Percentiles rank a stretch among this genome's conserved stretches.
Evolutionary conservation across 352 stramenopile genomes (phyloP).

Genomic region (Phytophthora niederhauseri): DNA sequence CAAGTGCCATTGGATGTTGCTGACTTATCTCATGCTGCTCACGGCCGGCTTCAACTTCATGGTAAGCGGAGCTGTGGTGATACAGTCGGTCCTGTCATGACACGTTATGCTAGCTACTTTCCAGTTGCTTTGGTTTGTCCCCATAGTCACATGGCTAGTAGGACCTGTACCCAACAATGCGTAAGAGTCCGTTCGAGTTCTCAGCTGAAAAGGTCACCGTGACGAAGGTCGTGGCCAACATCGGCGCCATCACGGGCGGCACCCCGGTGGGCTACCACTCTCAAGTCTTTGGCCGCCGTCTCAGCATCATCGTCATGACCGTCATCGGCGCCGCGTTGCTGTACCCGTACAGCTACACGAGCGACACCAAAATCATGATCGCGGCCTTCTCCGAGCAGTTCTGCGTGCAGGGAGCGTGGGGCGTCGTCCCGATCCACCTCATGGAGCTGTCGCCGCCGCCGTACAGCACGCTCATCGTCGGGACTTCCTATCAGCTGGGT

Average conservation of each 20-base stretch:
- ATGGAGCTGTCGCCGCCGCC: constrained; percentile 56
- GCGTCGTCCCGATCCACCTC: constrained; percentile 60
- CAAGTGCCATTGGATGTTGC: constrained; percentile 47
- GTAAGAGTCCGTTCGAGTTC: constrained; percentile 53
- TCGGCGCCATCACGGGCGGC: constrained; percentile 47
- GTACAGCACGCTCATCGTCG: constrained; percentile 53
- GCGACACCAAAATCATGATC: constrained; percentile 31
- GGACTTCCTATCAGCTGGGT: constrained; percentile 56
- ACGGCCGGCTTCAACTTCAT: constrained; percentile 62
- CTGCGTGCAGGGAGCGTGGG: constrained; percentile 54
- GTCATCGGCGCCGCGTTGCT: constrained; percentile 38
- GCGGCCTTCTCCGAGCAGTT: constrained; percentile 56
- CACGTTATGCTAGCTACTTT: constrained; percentile 3
- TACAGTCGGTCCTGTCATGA: too few relatives aligned
- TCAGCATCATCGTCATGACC: constrained; percentile 45
- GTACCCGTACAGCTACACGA: constrained; percentile 57
- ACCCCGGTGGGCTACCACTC: constrained; percentile 58
- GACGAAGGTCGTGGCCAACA: constrained; percentile 50
- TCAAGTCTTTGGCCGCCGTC: constrained; percentile 46
- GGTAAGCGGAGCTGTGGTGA: too few relatives aligned
- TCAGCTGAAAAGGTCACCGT: constrained; percentile 46
- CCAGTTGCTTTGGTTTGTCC: constrained; percentile 14
- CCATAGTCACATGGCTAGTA: constrained; percentile 46
- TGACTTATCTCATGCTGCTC: constrained; percentile 49
- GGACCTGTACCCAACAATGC: constrained; percentile 57